phyloP scores from a whole-genome alignment of 2,329 filamentous ascomycete species.

The Colletotrichum euphorbiae region DNA sequence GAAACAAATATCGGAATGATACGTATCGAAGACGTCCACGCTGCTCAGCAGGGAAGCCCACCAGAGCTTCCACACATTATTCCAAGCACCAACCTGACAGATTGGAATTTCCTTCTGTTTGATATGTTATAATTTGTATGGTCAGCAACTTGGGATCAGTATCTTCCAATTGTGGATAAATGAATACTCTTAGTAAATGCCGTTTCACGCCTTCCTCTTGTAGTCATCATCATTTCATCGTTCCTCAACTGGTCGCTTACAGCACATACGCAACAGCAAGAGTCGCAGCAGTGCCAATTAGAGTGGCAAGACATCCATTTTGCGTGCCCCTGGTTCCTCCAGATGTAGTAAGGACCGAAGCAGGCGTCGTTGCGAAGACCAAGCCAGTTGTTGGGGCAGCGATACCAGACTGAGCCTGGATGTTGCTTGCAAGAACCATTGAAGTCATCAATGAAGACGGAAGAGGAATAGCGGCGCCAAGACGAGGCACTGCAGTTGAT shows the following conservation, averaged over 20 bases:
- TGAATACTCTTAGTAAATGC: not conserved
- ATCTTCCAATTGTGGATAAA: slow-evolving; percentile 14
- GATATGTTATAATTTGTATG: not conserved
- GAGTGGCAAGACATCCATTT: not conserved
- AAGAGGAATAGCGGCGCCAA: slow-evolving; percentile 18
- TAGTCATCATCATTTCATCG: slow-evolving; percentile 8
- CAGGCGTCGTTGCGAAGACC: slow-evolving; percentile 22
- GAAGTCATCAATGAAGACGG: slow-evolving; percentile 32
- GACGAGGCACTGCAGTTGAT: not conserved
- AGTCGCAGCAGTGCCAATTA: slow-evolving; percentile 5
- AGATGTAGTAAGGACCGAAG: slow-evolving; percentile 13
- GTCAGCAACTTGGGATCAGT: not conserved
- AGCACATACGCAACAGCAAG: not conserved
- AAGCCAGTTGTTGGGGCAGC: slow-evolving; percentile 27
- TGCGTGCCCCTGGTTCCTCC: slow-evolving; percentile 8
- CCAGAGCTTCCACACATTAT: not conserved
- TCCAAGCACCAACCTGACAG: not conserved
- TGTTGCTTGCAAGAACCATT: slow-evolving; percentile 28
- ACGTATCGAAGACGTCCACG: too few relatives aligned
- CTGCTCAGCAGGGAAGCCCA: not conserved
- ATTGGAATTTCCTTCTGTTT: slow-evolving; percentile 1
- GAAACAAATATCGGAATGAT: too few relatives aligned
- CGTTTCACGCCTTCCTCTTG: not conserved
- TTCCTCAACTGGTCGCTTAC: slow-evolving; percentile 4
- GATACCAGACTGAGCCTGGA: slow-evolving; percentile 1